Evolutionary conservation across 2,329 filamentous ascomycete species (phyloP).

Genomic region (Calonectria naviculata): DNA sequence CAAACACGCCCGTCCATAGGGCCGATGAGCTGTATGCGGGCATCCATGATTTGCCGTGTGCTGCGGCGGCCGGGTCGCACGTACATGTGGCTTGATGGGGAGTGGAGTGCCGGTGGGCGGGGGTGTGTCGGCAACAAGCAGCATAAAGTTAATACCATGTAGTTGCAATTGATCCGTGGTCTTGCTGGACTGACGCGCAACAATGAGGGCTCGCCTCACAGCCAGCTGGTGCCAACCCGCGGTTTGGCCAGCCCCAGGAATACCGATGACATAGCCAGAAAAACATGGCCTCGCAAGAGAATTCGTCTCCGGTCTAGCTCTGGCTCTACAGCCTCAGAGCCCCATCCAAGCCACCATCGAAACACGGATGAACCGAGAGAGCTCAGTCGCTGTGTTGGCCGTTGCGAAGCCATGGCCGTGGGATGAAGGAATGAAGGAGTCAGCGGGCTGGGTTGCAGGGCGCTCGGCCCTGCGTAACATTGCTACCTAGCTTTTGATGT

Average conservation of each 20-base stretch:
- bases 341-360: slow-evolving; percentile 12
- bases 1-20: slow-evolving; percentile 23
- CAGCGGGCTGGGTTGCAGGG: background rate
- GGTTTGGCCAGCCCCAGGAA: background rate
- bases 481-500: background rate
- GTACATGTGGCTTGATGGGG: slow-evolving; percentile 9
- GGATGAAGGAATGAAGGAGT: slow-evolving; percentile 6
- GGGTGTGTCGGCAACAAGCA: slow-evolving; percentile 17
- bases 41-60: slow-evolving; percentile 18
- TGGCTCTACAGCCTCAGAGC: background rate
- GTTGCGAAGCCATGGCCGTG: background rate
- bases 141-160: slow-evolving; percentile 1
- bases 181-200: slow-evolving; percentile 3
- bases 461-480: slow-evolving; percentile 1
- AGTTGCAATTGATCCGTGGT: background rate
- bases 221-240: slow-evolving; percentile 1
- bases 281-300: background rate
- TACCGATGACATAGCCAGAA: slow-evolving; percentile 1
- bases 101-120: background rate
- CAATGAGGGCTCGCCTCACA: slow-evolving; percentile 8
- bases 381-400: background rate
- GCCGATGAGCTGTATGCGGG: slow-evolving; percentile 22
- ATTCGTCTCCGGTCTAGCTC: slow-evolving; percentile 5
- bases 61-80: slow-evolving; percentile 13
- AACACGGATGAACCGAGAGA: background rate